A percentile compares a stretch with the other conserved stretches of the same genome.
Conservation (phyloP, 768 basidiomycete genomes). For the Collybiopsis luxurians region DNA sequence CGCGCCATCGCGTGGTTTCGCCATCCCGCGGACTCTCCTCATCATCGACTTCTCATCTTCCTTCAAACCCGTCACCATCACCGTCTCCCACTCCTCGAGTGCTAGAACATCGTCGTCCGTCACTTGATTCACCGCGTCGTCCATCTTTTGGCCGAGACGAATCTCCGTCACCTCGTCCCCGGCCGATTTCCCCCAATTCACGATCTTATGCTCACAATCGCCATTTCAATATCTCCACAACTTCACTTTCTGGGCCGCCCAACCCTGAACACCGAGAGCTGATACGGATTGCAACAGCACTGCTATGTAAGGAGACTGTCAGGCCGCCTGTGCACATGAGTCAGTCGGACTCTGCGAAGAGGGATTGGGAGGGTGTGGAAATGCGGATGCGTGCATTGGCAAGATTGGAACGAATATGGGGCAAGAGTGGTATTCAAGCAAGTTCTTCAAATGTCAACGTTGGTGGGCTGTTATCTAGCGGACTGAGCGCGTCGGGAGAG, state of each 20-base stretch:
- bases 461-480: slow-evolving; percentile 26
- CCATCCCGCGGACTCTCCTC: slow-evolving; percentile 45
- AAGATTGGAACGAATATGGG: slow-evolving; percentile 77
- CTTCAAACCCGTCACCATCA: slow-evolving; percentile 31
- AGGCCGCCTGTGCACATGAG: slow-evolving; percentile 57
- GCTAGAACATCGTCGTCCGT: slow-evolving; percentile 32
- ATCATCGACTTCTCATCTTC: slow-evolving; percentile 49
- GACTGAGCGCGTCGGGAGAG: slow-evolving; percentile 54
- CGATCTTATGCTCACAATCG: slow-evolving; percentile 51
- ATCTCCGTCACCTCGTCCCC: slow-evolving; percentile 45
- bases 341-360: slow-evolving; percentile 44
- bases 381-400: slow-evolving; percentile 55
- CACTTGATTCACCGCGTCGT: slow-evolving; percentile 34
- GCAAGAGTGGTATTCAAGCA: slow-evolving; percentile 50
- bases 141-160: slow-evolving; percentile 37
- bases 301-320: slow-evolving; percentile 65
- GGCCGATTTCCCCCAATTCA: slow-evolving; percentile 45
- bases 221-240: slow-evolving; percentile 57
- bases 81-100: slow-evolving; percentile 27
- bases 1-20: slow-evolving; percentile 35
- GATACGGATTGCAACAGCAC: slow-evolving; percentile 60
- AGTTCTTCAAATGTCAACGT: slow-evolving; percentile 40
- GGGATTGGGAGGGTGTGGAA: slow-evolving; percentile 79
- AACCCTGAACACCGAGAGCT: slow-evolving; percentile 64
- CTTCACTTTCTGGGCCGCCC: slow-evolving; percentile 46